Evolutionary conservation across 2,329 filamentous ascomycete genomes (phyloP).

Genomic region (Cladosporium sp.): DNA sequence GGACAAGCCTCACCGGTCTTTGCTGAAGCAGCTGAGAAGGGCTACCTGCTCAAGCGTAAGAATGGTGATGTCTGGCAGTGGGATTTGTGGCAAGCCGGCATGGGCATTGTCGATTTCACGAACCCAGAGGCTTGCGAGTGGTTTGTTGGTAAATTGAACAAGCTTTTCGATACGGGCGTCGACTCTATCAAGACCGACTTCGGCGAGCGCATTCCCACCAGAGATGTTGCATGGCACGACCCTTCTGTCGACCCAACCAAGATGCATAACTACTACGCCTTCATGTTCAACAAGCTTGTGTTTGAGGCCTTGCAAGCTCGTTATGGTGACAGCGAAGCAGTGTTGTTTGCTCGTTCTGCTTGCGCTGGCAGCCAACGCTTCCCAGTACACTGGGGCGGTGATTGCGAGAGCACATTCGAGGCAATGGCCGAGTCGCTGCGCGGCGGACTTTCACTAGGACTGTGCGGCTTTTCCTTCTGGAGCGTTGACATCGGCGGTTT

Average conservation of each 20-base stretch:
- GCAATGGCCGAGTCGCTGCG: constrained; percentile 71
- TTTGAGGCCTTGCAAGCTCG: constrained; percentile 63
- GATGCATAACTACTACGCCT: constrained; percentile 80
- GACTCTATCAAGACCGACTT: constrained; percentile 77
- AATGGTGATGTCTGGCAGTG: constrained; percentile 72
- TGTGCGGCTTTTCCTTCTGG: constrained; percentile 69
- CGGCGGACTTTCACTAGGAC: constrained; percentile 63
- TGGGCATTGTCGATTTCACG: constrained; percentile 73
- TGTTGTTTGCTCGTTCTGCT: constrained; percentile 68
- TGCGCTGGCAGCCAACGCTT: constrained; percentile 69
- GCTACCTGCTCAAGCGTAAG: constrained; percentile 68
- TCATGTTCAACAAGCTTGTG: constrained; percentile 69
- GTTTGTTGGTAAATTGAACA: constrained; percentile 63
- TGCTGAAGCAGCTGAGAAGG: constrained; percentile 62
- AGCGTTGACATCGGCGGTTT: constrained; percentile 72
- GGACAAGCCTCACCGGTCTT: constrained; percentile 69
- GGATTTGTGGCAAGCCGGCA: constrained; percentile 76
- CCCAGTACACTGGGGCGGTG: constrained; percentile 70
- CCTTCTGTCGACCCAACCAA: constrained; percentile 58
- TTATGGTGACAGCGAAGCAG: constrained; percentile 54
- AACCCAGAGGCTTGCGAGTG: constrained; percentile 67
- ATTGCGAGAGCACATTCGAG: constrained; percentile 72
- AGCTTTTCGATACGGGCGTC: constrained; percentile 67
- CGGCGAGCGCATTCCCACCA: constrained; percentile 68
- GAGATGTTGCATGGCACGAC: constrained; percentile 66